These are phyloP conservation scores for Dictyophora rubrovolvata DNA, from an alignment of 768 basidiomycete species.

Conservation along the genomic window DNA sequence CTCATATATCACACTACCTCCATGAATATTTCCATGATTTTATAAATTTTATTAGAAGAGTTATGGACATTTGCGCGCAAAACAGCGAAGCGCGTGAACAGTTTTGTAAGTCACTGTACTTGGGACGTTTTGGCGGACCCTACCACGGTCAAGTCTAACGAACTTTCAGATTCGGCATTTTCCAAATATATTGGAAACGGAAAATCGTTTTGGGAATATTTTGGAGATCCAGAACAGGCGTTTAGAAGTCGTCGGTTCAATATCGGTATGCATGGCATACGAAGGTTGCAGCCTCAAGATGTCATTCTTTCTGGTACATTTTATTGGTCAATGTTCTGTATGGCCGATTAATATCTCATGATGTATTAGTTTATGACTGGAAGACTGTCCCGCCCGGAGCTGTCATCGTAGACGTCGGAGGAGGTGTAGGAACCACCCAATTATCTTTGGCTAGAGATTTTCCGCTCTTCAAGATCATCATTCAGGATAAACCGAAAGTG, in stretches of 20 bases:
- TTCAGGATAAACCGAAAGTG: constrained; percentile 23
- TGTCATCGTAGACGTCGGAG: constrained; percentile 31
- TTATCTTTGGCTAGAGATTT: constrained; percentile 24
- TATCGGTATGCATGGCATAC: constrained; percentile 14
- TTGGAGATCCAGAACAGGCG: constrained; percentile 8
- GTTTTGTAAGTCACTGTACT: too few relatives aligned
- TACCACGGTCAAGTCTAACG: constrained; percentile 12
- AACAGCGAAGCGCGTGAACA: too few relatives aligned
- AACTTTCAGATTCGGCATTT: constrained; percentile 10
- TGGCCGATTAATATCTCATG: neutral
- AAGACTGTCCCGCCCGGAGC: constrained; percentile 18
- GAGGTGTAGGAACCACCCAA: constrained; percentile 28
- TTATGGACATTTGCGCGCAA: too few relatives aligned
- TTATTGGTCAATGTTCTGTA: neutral
- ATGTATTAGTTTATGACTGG: constrained; percentile 28
- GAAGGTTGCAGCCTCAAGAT: constrained; percentile 11
- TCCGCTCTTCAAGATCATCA: constrained; percentile 26
- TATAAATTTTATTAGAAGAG: too few relatives aligned
- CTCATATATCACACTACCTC: too few relatives aligned
- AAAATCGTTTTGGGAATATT: constrained; percentile 9
- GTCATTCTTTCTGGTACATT: constrained; percentile 13
- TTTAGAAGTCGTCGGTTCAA: constrained; percentile 12
- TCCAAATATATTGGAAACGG: constrained; percentile 11
- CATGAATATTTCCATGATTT: too few relatives aligned
- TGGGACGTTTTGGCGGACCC: constrained; percentile 17